Base-by-base conservation (phyloP, 192 early-diverging fungal genomes). In the Coemansia sp. region DNA sequence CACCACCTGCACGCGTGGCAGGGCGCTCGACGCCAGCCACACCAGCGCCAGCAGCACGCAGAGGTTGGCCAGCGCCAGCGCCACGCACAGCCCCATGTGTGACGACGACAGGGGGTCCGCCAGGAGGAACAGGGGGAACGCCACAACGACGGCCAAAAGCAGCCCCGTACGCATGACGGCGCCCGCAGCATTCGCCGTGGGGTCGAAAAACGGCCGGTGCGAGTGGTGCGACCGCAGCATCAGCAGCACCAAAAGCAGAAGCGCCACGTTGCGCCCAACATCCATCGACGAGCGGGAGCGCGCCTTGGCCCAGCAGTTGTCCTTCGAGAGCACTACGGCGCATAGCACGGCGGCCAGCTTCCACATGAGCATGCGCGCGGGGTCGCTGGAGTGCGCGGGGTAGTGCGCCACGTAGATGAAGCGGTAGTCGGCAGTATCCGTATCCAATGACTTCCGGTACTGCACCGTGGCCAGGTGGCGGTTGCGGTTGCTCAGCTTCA, bases 301-400 rank as follows among this genome's bases (percentile, higher is more conserved):
- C 3, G 59, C 46, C 3, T 84, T 79, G 19, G 83, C 77, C 73
- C 87, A 79, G 68, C 89, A 90, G 66, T 88, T 90, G 62, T 90
- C 88, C 73, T 89, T 90, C 16, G 80, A 66, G 45, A 89, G 67
- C 34, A 87, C 44, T 0, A 82, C 79, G 0, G 84, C 72, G 21
- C 81, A 67, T 2, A 85, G 33, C 8, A 89, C 77, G 5, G 71
- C 77, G 21, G 81, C 21, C 16, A 90, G 74, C 75, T 89, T 89
- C 68, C 77, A 81, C 46, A 82, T 68, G 84, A 90, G 85, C 53
- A 84, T 50, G 14, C 86, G 83, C n/a, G 87, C 75, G 17, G 87
- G 83, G 39, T 88, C 85, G 3, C 71, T 77, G 13, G 85, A 84
- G 62, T 84, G 79, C 6, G 62, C 63, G 17, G 84, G 76, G 24